phyloP scores from a whole-genome alignment of 352 stramenopile species.

The Phytopythium mirpurense region DNA sequence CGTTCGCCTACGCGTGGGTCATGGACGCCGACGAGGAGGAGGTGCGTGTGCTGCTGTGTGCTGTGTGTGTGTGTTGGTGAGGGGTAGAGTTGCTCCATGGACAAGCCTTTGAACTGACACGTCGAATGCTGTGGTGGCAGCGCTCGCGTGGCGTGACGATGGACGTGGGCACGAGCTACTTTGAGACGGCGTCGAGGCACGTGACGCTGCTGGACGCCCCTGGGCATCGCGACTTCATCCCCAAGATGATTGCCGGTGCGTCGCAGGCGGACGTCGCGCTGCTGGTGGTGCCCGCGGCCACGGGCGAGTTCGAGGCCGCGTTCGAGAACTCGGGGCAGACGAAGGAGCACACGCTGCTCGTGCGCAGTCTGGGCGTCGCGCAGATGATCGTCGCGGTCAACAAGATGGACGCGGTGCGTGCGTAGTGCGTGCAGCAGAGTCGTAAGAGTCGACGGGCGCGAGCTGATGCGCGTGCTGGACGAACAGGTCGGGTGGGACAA shows the following conservation, averaged over 20 bases:
- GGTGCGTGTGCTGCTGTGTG: slow-evolving; percentile 16
- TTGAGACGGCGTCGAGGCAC: slow-evolving; percentile 87
- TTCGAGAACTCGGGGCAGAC: slow-evolving; percentile 95
- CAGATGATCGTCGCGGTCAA: slow-evolving; percentile 97
- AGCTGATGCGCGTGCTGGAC: not conserved
- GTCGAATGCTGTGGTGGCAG: slow-evolving; percentile 40
- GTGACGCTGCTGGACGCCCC: slow-evolving; percentile 96
- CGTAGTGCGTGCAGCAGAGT: too few species aligned
- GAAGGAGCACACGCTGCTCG: slow-evolving; percentile 96
- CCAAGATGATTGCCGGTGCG: slow-evolving; percentile 96
- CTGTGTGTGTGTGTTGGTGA: not conserved
- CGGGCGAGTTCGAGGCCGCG: slow-evolving; percentile 94
- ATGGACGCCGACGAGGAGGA: slow-evolving; percentile 88
- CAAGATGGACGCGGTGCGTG: slow-evolving; percentile 97
- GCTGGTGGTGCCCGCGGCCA: slow-evolving; percentile 92
- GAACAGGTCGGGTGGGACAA: slow-evolving; percentile 59
- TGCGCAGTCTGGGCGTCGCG: slow-evolving; percentile 90
- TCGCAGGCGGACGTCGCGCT: slow-evolving; percentile 90
- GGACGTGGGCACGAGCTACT: slow-evolving; percentile 93
- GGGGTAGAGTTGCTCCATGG: too few species aligned
- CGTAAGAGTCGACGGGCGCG: too few species aligned
- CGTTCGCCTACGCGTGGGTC: slow-evolving; percentile 95
- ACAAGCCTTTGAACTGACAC: too few species aligned
- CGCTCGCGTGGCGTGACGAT: slow-evolving; percentile 97
- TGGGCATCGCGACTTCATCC: slow-evolving; percentile 96